Percentiles rank a stretch among this genome's conserved stretches.
phyloP scores from a whole-genome alignment of 2,329 filamentous ascomycete genomes.

The Clarireedia paspali region DNA sequence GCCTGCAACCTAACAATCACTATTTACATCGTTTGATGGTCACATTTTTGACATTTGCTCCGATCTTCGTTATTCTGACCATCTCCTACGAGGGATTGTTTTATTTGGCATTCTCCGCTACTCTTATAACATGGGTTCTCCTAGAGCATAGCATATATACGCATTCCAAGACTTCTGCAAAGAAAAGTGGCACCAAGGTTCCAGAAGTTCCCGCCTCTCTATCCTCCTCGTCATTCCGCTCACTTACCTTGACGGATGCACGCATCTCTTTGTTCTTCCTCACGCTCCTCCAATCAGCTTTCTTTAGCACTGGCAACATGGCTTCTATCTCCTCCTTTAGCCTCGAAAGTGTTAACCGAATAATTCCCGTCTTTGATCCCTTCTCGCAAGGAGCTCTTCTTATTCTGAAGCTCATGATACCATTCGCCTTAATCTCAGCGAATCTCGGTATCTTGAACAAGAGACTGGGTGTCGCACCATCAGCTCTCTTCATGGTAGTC shows the following conservation, averaged over 20 bases:
- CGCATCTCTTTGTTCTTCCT: conserved; percentile 93
- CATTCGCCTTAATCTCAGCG: conserved; percentile 85
- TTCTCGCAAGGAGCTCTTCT: conserved; percentile 85
- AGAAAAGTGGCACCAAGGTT: conserved; percentile 15
- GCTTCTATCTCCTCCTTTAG: conserved; percentile 92
- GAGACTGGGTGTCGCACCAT: conserved; percentile 74
- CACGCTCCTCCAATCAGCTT: conserved; percentile 86
- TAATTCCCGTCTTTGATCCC: conserved; percentile 88
- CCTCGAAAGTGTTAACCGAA: conserved; percentile 77
- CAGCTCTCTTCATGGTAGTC: conserved; percentile 87
- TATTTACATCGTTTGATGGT: conserved; percentile 85
- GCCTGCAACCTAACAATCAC: conserved; percentile 70
- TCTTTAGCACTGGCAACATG: conserved; percentile 95
- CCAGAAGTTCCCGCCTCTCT: conserved; percentile 18
- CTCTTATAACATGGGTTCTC: conserved; percentile 82
- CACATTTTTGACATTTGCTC: conserved; percentile 87
- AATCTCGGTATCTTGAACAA: conserved; percentile 92
- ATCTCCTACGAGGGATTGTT: conserved; percentile 97
- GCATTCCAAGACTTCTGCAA: conserved; percentile 14
- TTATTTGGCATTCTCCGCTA: conserved; percentile 81
- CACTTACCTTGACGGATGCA: conserved; percentile 72
- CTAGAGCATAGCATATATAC: conserved; percentile 72
- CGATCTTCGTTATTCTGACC: conserved; percentile 89
- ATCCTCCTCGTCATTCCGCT: conserved; percentile 39
- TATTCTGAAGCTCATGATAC: conserved; percentile 83